Base-by-base conservation (phyloP, 2,329 filamentous ascomycete species). In the Ophiostoma tasmaniense region DNA sequence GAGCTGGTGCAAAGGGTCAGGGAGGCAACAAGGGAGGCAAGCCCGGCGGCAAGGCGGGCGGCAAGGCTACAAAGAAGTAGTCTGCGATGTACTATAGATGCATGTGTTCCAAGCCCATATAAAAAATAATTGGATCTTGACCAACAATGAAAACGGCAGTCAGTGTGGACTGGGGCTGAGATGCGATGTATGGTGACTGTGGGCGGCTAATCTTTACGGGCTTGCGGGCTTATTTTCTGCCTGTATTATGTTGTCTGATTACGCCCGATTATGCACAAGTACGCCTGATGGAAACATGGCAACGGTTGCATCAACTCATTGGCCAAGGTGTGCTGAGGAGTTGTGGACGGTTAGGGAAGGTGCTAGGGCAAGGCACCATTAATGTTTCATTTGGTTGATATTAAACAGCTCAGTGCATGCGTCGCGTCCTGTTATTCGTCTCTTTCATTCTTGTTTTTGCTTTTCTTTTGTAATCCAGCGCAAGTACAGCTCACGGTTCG, bases 1-100 rank as follows among this genome's bases (percentile, higher is more conserved):
- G 62, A 10, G 55, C 52, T 3, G 67, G 68, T 45, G 52, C 64
- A n/a, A 67, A 70, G 55, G 28, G 59, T 6, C 25, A 61, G 20
- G 33, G 20, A 35, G 28, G 28, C 20, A n/a, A 20, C 59, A 64
- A 37, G 33, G 33, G 33, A 6, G 61, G 59, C 17, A 37, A 22
- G 30, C 30, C 28, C 14, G 13, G 59, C 59, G 50, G 50, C 10
- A 55, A 55, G 50, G 8, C 50, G 50, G 50, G 42, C 42, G 42
- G 42, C 42, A 45, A 45, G 42, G 42, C 42, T 45, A 20, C 42
- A 45, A 45, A 6, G 17, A 45, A 45, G 42, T 45, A 45, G 50
- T 55, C 11, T 55, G 4, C 8, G 3, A 39, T 11, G 37, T 39
- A 39, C 37, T 10, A 39, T 39, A 37, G 7, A n/a, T n/a, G n/a